phyloP scores from a whole-genome alignment of 2,329 filamentous ascomycete species.

The Passalora sequoiae region DNA sequence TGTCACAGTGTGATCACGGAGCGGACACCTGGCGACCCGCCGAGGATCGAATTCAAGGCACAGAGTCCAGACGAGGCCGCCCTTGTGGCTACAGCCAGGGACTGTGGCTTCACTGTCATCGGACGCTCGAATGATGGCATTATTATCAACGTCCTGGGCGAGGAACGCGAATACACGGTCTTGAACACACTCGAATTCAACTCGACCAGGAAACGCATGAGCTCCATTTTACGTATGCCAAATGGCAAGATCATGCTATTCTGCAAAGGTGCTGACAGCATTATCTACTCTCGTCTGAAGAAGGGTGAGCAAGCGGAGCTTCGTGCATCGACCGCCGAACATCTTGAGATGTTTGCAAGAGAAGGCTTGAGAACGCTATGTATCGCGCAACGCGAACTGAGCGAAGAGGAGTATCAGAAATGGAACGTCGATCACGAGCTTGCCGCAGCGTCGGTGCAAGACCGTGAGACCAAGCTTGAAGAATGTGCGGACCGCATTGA shows the following conservation, averaged over 20 bases:
- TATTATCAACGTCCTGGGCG: slow-evolving; percentile 77
- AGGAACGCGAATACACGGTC: slow-evolving; percentile 78
- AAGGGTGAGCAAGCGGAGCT: slow-evolving; percentile 81
- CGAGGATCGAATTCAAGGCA: slow-evolving; percentile 89
- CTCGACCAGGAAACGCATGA: slow-evolving; percentile 95
- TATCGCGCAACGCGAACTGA: slow-evolving; percentile 76
- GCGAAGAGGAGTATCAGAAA: slow-evolving; percentile 72
- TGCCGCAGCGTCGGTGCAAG: slow-evolving; percentile 74
- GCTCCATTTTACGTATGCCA: slow-evolving; percentile 91
- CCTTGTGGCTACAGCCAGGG: slow-evolving; percentile 85
- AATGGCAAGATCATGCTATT: slow-evolving; percentile 83
- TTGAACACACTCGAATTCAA: slow-evolving; percentile 97
- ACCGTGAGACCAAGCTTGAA: slow-evolving; percentile 91
- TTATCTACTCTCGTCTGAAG: slow-evolving; percentile 89
- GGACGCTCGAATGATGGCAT: slow-evolving; percentile 75
- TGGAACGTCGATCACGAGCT: slow-evolving; percentile 87
- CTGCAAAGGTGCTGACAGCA: slow-evolving; percentile 95
- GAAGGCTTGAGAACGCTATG: slow-evolving; percentile 94
- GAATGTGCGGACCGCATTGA: slow-evolving; percentile 85
- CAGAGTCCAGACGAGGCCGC: slow-evolving; percentile 96
- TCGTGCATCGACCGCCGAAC: slow-evolving; percentile 77
- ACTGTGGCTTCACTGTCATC: slow-evolving; percentile 90
- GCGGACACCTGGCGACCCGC: slow-evolving; percentile 79
- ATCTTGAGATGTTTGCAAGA: slow-evolving; percentile 92
- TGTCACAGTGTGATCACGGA: slow-evolving; percentile 96